Conservation (phyloP, 2,329 filamentous ascomycete genomes). For the Colletotrichum sp. region DNA sequence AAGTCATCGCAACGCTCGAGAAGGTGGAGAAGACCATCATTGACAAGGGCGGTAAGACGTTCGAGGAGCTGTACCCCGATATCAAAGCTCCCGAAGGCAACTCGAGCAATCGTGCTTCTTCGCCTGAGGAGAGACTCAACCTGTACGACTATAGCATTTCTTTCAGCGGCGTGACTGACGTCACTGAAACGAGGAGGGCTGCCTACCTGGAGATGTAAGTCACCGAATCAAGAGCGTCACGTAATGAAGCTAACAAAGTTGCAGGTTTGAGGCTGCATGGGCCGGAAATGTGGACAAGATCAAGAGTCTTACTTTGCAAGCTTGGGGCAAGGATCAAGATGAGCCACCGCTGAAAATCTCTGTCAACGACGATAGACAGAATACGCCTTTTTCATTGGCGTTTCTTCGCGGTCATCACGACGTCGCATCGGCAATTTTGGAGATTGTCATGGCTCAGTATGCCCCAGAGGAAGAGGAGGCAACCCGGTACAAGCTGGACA, state of each 20-base stretch:
- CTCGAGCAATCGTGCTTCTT: background rate
- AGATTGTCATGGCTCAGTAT: conserved; percentile 75
- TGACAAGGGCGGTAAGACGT: conserved; percentile 68
- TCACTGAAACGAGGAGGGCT: conserved; percentile 56
- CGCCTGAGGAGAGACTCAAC: conserved; percentile 27
- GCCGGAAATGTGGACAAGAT: conserved; percentile 69
- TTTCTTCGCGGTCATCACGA: conserved; percentile 69
- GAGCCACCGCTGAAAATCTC: conserved; percentile 69
- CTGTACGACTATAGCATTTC: conserved; percentile 55
- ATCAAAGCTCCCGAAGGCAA: conserved; percentile 31
- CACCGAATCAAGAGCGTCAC: background rate
- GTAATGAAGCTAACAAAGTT: conserved; percentile 25
- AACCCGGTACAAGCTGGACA: conserved; percentile 53
- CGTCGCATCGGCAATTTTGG: conserved; percentile 69
- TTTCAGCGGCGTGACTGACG: conserved; percentile 60
- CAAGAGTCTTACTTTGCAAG: conserved; percentile 65
- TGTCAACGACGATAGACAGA: conserved; percentile 52
- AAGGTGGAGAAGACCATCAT: conserved; percentile 60
- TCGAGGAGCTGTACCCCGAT: conserved; percentile 67
- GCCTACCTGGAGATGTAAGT: conserved; percentile 70
- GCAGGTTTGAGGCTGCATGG: conserved; percentile 76
- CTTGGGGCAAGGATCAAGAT: conserved; percentile 59
- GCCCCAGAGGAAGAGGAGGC: conserved; percentile 58
- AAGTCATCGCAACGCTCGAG: conserved; percentile 57
- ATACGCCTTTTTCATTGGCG: conserved; percentile 72